phyloP scores from a whole-genome alignment of 257 asterid species.

The Solanum neorickii region DNA sequence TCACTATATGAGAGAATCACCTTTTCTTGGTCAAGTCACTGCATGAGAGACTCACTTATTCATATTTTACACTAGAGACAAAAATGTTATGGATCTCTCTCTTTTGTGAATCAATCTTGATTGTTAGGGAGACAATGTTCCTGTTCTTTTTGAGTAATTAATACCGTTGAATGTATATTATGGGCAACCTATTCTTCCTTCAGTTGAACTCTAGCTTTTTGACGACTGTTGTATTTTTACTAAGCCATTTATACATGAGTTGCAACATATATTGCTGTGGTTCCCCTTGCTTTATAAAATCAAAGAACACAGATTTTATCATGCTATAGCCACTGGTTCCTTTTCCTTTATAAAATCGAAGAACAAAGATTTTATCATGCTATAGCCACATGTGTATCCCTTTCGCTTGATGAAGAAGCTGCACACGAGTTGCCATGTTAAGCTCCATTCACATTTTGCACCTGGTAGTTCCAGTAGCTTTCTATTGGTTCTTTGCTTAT shows the following conservation, averaged over 20 bases:
- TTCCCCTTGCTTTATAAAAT: neutral
- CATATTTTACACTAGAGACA: neutral
- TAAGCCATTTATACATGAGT: neutral
- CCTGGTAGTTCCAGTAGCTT: neutral
- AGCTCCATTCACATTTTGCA: neutral
- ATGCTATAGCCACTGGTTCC: neutral
- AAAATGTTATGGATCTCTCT: neutral
- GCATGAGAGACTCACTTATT: neutral
- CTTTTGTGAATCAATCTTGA: neutral
- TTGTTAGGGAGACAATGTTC: neutral
- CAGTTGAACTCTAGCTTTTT: neutral
- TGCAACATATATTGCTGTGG: neutral
- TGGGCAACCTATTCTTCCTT: neutral
- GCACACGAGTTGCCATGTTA: neutral
- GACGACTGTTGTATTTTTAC: neutral
- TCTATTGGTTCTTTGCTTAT: neutral
- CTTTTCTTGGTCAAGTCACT: neutral
- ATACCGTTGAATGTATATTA: neutral
- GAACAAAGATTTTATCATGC: neutral
- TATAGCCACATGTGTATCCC: neutral
- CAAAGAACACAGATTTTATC: neutral
- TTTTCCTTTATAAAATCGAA: neutral
- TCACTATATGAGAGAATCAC: neutral
- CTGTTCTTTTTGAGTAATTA: neutral
- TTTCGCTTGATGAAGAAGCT: neutral